Evolutionary conservation across 768 basidiomycete genomes (phyloP).

Genomic region (Lentinula detonsa): DNA sequence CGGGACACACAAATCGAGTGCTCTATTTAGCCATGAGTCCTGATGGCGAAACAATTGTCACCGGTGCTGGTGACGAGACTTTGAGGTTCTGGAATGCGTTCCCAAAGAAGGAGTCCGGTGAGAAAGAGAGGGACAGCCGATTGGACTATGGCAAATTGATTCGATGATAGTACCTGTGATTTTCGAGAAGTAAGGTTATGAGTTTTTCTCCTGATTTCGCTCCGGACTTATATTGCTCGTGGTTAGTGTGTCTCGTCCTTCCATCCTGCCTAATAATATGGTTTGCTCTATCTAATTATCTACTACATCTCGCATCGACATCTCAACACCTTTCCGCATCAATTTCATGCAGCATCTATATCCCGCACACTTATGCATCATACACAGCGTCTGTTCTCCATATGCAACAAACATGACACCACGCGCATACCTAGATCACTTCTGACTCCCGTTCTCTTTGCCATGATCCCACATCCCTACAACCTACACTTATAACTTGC

Average conservation of each 20-base stretch:
- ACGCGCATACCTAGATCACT: neutral
- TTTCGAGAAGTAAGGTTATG: neutral
- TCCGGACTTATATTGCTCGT: neutral
- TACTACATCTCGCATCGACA: neutral
- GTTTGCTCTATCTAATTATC: neutral
- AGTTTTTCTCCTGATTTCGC: neutral
- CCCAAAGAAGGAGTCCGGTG: conserved; percentile 56
- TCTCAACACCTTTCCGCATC: neutral
- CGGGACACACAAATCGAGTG: conserved; percentile 93
- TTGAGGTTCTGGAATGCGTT: conserved; percentile 98
- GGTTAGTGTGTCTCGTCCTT: neutral
- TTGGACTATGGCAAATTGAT: conserved; percentile 51
- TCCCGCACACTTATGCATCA: neutral
- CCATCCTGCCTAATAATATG: neutral
- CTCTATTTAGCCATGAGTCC: conserved; percentile 97
- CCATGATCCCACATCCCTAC: neutral
- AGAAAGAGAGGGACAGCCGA: conserved; percentile 33
- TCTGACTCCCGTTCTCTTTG: neutral
- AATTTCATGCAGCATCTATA: neutral
- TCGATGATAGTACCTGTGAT: conserved; percentile 24
- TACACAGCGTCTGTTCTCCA: neutral
- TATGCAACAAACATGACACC: neutral
- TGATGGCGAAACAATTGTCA: conserved; percentile 96
- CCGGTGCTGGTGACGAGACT: conserved; percentile 97
- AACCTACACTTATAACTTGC: neutral